Evolutionary conservation across 768 basidiomycete genomes (phyloP).

Genomic region (Pleurotus tuber-regium): DNA sequence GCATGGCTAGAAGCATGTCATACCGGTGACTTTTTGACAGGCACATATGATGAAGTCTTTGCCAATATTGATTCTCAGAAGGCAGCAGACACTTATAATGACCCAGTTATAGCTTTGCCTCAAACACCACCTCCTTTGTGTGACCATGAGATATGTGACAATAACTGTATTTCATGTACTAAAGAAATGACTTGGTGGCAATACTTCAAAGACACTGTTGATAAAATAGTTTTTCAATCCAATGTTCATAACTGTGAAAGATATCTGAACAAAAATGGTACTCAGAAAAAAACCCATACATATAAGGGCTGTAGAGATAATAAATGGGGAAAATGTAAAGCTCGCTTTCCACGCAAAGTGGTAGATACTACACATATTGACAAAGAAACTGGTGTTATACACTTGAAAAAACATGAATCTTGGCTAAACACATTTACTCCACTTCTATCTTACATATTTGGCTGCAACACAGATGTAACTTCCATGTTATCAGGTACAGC

Average conservation of each 20-base stretch:
- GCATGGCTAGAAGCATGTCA: slow-evolving; percentile 30
- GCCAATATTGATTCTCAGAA: background rate
- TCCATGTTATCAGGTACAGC: no score
- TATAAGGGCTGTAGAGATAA: no score
- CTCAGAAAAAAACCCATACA: slow-evolving; percentile 10
- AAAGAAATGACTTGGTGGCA: slow-evolving; percentile 13
- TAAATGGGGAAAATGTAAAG: no score
- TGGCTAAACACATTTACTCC: slow-evolving; percentile 24
- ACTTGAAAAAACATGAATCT: slow-evolving; percentile 22
- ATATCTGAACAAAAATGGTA: slow-evolving; percentile 14
- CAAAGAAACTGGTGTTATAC: slow-evolving; percentile 7
- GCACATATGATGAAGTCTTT: slow-evolving; percentile 16
- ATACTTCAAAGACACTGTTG: slow-evolving; percentile 17
- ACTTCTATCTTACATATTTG: slow-evolving; percentile 10
- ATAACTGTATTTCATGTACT: slow-evolving; percentile 20
- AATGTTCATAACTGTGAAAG: slow-evolving; percentile 27
- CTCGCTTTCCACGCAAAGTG: background rate
- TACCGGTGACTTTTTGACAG: slow-evolving; percentile 28
- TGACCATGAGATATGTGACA: slow-evolving; percentile 10
- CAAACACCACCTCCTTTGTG: slow-evolving; percentile 17
- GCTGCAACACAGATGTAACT: no score
- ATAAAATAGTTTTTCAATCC: slow-evolving; percentile 24
- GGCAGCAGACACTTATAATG: slow-evolving; percentile 12
- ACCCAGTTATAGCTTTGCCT: slow-evolving; percentile 23
- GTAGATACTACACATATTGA: slow-evolving; percentile 16